Evolutionary conservation across 305 asterid species (phyloP), one percentile per base, ranked within the genome.

Genomic region (Solanum aculeatissimum): DNA sequence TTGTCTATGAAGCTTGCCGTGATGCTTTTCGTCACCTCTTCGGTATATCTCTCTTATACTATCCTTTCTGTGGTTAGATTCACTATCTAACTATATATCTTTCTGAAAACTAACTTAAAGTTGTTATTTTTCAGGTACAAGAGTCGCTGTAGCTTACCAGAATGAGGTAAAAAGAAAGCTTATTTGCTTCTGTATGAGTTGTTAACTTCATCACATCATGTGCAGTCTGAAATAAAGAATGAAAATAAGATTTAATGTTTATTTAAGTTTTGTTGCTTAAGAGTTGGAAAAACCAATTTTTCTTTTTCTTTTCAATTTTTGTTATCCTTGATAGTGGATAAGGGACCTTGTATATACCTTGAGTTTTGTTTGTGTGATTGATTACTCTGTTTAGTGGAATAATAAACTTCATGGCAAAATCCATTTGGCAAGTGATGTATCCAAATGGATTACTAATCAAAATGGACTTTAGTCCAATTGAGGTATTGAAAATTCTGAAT

Each of bases 21-120:
- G 99, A 95, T 75, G 97, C 98, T 84, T 95, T 97, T 88, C 98
- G 99, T 87, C 99, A 97, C 86, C 95, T 97, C 85, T 97, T 95
- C 78, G 99, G 98, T 97, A 80, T 70, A 92, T 93, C 81, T 97
- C 83, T 70, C 93, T 93, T 78, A 51, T 81, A 81, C 55, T 12
- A 66, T 58, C 10, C 15, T 29, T 7, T 6, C 81, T 65, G 72
- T 65, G 72, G 10, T 71, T 14, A 25, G 6, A 3, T 21, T 35
- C 7, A 38, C 60, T 42, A 21, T 6, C 45, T 45, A 4, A 13
- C 40, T 72, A 71, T 9, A 21, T 80, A 63, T 21, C 23, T 84
- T 85, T 81, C 13, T 27, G 8, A 40, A 63, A 32, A 45, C 47
- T 29, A 25, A 27, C 62, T 35, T 45, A 81, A 42, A 15, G 60